Evolutionary conservation across 2,329 filamentous ascomycete genomes (phyloP), one percentile per base, ranked within the genome.

Genomic region (Aspergillus versicolor): DNA sequence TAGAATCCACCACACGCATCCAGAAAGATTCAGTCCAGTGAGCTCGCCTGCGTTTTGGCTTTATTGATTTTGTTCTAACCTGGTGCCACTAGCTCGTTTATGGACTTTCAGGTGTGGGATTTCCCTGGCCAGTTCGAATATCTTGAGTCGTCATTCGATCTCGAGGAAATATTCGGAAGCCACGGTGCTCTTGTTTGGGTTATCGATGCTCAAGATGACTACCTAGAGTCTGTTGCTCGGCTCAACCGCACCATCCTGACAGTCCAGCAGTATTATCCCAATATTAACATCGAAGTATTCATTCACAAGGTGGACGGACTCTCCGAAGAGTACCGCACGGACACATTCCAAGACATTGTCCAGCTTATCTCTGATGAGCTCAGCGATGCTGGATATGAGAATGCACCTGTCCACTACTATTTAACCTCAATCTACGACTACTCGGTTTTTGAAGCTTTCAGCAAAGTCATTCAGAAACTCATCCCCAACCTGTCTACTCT

Each of bases 241-340:
- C 84, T 99, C 27, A 96, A 96, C 74, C 82, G 86, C 54, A 96
- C 92, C 7, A 96, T 97, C 61, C 81, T 97, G 57, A 90, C 91
- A 63, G 85, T 99, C 2, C 91, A 96, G 71, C 87, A 91, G 63
- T 87, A 86, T 59, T 97, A 96, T 70, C 92, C 93, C 2, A 88
- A 91, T 70, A 94, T 97, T 77, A 96, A 97, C 74, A 90, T 99
- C 63, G 93, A 97, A 72, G 93, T 99, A 50, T 97, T 99, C 75
- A 96, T 99, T 67, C 94, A 99, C 82, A 99, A 99, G 75, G 93
- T 97, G 34, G 94, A 99, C 71, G 93, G 92, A n/a, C 82, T 99
- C 15, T 94, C 91, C 27, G 94, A 97, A 65, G 94, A 99, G 74
- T 97, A 94, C 80, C 92, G 94, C 71, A 87, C 92, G 57, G 94